Conservation (phyloP, 202 grass and related monocot species). For the Saccharum hybrid region DNA sequence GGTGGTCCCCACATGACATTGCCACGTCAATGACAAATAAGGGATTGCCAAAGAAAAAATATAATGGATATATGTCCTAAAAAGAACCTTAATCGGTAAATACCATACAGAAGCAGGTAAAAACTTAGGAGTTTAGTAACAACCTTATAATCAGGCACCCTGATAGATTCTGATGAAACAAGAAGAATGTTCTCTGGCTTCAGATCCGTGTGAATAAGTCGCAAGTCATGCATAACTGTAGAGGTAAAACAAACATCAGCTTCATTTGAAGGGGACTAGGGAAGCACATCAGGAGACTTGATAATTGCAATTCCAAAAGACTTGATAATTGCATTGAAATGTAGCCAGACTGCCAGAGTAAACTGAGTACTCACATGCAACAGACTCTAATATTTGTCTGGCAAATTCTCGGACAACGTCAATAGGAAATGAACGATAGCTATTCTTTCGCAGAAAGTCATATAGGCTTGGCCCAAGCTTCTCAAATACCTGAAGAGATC, state of each 20-base stretch:
- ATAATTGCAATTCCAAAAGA: neutral
- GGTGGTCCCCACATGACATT: neutral
- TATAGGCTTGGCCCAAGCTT: conserved; percentile 97
- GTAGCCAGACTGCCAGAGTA: neutral
- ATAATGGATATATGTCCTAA: no score
- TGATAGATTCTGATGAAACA: conserved; percentile 84
- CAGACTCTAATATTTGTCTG: conserved; percentile 98
- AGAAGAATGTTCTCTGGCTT: conserved; percentile 99
- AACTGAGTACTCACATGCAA: conserved; percentile 73
- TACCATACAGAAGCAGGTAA: conserved; percentile 10
- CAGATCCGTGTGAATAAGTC: conserved; percentile 96
- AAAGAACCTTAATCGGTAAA: conserved; percentile 3
- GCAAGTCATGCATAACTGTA: conserved; percentile 98
- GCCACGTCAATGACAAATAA: neutral
- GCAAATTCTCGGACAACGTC: conserved; percentile 93
- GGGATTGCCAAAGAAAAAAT: neutral
- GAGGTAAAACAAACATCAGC: conserved; percentile 30
- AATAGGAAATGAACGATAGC: conserved; percentile 87
- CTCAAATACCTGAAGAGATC: conserved; percentile 80
- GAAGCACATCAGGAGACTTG: neutral
- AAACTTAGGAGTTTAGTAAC: conserved; percentile 29
- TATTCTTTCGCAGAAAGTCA: conserved; percentile 87
- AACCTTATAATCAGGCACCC: conserved; percentile 93
- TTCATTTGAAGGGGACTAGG: neutral
- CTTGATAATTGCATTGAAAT: conserved; percentile 1